Base-by-base conservation (phyloP, 805 yeast species). In the Lachancea nothofagi region DNA sequence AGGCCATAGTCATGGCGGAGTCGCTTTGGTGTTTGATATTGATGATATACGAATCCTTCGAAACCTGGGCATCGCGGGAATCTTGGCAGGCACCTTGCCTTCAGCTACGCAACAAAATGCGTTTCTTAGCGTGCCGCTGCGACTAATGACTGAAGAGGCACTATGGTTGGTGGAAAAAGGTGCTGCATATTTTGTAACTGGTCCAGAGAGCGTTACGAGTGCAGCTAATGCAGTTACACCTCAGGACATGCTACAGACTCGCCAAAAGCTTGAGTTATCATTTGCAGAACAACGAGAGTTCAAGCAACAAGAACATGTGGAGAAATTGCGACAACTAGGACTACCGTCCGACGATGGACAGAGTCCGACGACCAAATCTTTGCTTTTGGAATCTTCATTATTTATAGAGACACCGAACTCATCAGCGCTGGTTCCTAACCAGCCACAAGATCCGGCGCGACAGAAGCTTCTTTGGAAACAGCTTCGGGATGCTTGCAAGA, bases 101-200 rank as follows among this genome's bases (percentile, higher is more conserved):
- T 71, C 78, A 33, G 87, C 89, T n/a, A 93, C 97, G 2, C 98
- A 93, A 58, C 98, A 90, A 54, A 88, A 87, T 53, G 69, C 80
- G n/a, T 83, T 89, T 52, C 65, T 86, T 29, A 94, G 96, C 0
- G 62, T 89, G 2, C 98, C 98, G 0, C 60, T 93, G 36, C 76
- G 78, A 51, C 64, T 90, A 31, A 70, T 77, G 62, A 60, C 75
- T 0, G 94, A 85, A 59, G 97, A 90, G 52, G 77, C 80, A 0
- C 45, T 77, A 8, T 84, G 84, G 77, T 64, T 88, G 21, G 66
- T 80, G 7, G 62, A 65, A 4, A 51, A 63, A 5, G 64, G 65
- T 0, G 51, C 57, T 14, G 78, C 72, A 0, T 64, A 59, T 1
- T 29, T 42, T 20, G 23, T 26, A n/a, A 18, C 26, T 17, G 40